phyloP scores from a whole-genome alignment of 441 rosid genomes.

The Pelargonium exstipulatum region DNA sequence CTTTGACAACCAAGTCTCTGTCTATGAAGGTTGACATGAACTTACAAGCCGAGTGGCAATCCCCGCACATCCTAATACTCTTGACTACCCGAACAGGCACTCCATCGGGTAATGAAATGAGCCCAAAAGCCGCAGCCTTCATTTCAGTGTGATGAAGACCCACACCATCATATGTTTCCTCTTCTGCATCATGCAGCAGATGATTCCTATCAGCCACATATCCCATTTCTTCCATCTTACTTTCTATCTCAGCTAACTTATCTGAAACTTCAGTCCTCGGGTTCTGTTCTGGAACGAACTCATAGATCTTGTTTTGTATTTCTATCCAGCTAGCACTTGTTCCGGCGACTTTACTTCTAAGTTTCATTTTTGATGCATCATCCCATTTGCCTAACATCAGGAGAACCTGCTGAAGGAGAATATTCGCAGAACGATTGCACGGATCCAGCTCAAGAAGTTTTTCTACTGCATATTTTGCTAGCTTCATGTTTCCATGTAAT shows the following conservation, averaged over 20 bases:
- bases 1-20: slow-evolving; percentile 24
- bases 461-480: slow-evolving; percentile 27
- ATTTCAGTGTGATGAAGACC: slow-evolving; percentile 27
- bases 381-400: slow-evolving; percentile 23
- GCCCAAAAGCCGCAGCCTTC: slow-evolving; percentile 30
- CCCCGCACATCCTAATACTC: slow-evolving; percentile 26
- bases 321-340: slow-evolving; percentile 23
- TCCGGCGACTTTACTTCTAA: background rate
- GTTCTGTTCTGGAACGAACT: slow-evolving; percentile 21
- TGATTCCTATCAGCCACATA: slow-evolving; percentile 21
- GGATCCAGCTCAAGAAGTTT: slow-evolving; percentile 29
- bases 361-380: slow-evolving; percentile 15
- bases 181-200: slow-evolving; percentile 24
- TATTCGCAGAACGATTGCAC: slow-evolving; percentile 17
- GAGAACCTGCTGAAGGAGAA: slow-evolving; percentile 21
- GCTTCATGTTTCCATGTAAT: slow-evolving; percentile 20
- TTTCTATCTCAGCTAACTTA: slow-evolving; percentile 25
- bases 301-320: slow-evolving; percentile 22
- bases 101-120: slow-evolving; percentile 19
- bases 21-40: slow-evolving; percentile 27
- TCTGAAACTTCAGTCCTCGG: slow-evolving; percentile 9
- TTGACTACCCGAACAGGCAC: slow-evolving; percentile 21
- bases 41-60: slow-evolving; percentile 25
- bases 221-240: slow-evolving; percentile 23
- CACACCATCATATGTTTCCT: slow-evolving; percentile 23